Evolutionary conservation across 805 yeast genomes (phyloP), one percentile per base, ranked within the genome.

Genomic region (Kluyveromyces aestuarii): DNA sequence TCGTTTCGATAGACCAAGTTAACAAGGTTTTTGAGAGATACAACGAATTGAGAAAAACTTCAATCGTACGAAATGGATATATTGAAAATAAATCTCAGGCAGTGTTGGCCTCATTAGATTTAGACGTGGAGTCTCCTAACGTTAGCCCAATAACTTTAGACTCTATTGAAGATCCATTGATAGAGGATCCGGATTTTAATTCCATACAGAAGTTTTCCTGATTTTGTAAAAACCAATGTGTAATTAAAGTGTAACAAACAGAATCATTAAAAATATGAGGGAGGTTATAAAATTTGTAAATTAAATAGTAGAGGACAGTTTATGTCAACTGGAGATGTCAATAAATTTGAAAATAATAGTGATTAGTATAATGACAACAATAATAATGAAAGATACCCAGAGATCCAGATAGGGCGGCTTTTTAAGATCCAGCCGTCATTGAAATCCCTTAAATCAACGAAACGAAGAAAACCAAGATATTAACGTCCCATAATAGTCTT

Each of bases 1-100:
- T 50, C 33, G 52, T 57, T 41, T 62, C 67, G n/a, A 37, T 49
- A 37, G 65, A 60, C 13, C 51, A 52, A 38, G 52, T 60, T 2
- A 47, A 48, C 27, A 46, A 47, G 11, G 19, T 47, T 27, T 19
- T 42, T 2, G 21, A 42, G 16, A 42, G 44, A 11, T 47, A 35
- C 18, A 37, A 44, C n/a, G 38, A 37, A 16, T 11, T 44, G 40
- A 27, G 41, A 27, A 33, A 41, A 16, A 49, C 42, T 27, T 21
- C 47, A 14, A 39, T 37, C 6, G 46, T 50, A 17, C 41, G 53
- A 37, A 45, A 48, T 16, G 45, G 45, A 8, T 50, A 50, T 27
- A 42, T 47, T 11, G 44, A 42, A 14, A 21, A 19, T 13, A 30
- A 36, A 27, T 30, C 49, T 9, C 25, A 36, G n/a, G 35, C 37